A percentile compares a stretch with the other conserved stretches of the same genome.
These are phyloP conservation scores for Rutstroemia sp. DNA, from an alignment of 2,329 filamentous ascomycete species.

Conservation along the genomic window DNA sequence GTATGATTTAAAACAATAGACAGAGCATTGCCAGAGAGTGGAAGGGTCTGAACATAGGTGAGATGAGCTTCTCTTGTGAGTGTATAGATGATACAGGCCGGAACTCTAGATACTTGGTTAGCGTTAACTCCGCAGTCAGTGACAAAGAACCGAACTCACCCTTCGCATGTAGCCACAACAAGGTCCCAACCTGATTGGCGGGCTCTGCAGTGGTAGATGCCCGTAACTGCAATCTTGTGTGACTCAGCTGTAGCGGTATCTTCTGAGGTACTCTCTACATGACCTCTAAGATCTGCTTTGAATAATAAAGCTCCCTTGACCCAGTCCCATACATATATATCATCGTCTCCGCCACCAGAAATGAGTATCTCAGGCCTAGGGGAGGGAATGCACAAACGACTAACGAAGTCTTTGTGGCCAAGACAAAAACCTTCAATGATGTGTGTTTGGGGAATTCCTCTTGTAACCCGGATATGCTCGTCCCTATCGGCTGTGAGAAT, in stretches of 20 bases:
- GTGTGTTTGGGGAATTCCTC: conserved; percentile 74
- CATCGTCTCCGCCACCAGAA: conserved; percentile 79
- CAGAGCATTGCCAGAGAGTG: conserved; percentile 55
- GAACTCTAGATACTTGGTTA: conserved; percentile 35
- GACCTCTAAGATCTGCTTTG: conserved; percentile 44
- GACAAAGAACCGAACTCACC: conserved; percentile 36
- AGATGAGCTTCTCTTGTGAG: conserved; percentile 44
- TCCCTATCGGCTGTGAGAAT: conserved; percentile 64
- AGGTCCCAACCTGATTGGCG: conserved; percentile 31
- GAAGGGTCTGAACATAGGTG: conserved; percentile 41
- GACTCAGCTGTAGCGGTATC: conserved; percentile 7
- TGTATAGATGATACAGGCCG: conserved; percentile 60
- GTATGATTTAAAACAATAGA: conserved; percentile 10
- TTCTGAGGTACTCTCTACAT: conserved; percentile 37
- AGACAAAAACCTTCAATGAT: conserved; percentile 87
- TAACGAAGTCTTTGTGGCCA: conserved; percentile 81
- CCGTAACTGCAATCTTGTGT: conserved; percentile 32
- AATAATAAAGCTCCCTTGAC: conserved; percentile 37
- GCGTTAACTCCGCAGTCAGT: too few species aligned
- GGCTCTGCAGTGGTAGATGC: conserved; percentile 25
- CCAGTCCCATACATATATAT: conserved; percentile 82
- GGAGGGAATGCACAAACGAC: conserved; percentile 59
- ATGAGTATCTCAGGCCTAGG: conserved; percentile 56
- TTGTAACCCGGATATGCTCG: conserved; percentile 82
- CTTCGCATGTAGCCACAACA: conserved; percentile 49